A percentile compares a stretch with the other conserved stretches of the same genome.
Conservation (phyloP, 257 asterid genomes). For the Solanum commersonii region DNA sequence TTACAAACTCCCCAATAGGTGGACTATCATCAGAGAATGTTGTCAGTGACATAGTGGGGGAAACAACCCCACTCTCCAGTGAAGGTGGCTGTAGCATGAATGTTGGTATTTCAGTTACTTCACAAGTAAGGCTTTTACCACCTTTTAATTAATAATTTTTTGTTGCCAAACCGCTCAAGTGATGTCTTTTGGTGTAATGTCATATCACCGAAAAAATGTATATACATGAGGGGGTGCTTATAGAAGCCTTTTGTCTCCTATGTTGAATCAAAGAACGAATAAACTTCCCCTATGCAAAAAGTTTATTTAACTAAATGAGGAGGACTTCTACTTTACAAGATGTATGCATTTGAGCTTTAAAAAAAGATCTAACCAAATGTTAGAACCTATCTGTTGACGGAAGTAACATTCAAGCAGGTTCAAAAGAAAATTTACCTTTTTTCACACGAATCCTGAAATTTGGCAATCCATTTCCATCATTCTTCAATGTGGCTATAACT, state of each 20-base stretch:
- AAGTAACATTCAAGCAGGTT: not conserved
- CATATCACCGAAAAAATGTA: not conserved
- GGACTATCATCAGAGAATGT: slow-evolving; percentile 65
- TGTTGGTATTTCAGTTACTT: slow-evolving; percentile 33
- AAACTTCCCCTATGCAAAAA: not conserved
- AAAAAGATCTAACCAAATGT: not conserved
- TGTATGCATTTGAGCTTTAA: not conserved
- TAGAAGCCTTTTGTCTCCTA: not conserved
- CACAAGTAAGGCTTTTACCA: not conserved
- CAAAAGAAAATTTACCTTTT: not conserved
- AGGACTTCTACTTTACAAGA: not conserved
- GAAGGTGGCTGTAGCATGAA: slow-evolving; percentile 64
- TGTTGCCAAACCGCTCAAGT: not conserved
- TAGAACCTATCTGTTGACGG: not conserved
- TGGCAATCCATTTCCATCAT: not conserved
- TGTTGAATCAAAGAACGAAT: not conserved
- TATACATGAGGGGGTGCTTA: not conserved
- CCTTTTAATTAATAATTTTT: not conserved
- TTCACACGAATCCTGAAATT: not conserved
- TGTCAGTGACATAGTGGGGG: slow-evolving; percentile 35
- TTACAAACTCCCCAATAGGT: slow-evolving; percentile 48
- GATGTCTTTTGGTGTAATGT: not conserved
- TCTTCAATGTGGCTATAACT: not conserved
- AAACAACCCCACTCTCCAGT: slow-evolving; percentile 50
- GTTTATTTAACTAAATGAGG: not conserved